Base-by-base conservation (phyloP, 345 rosid species). In the Excoecaria agallocha region DNA sequence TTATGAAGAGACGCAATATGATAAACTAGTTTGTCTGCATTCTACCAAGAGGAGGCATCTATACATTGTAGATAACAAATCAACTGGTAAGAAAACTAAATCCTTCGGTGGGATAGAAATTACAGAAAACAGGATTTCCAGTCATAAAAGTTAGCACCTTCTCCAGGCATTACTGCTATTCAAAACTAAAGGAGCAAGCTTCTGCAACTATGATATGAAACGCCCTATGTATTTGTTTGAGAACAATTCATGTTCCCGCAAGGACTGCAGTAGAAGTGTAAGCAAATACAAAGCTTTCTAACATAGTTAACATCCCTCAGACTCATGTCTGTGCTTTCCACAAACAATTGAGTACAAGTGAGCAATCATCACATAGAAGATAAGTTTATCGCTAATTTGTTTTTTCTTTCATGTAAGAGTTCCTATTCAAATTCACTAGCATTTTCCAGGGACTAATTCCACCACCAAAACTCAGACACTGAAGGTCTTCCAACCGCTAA, bases 121-220 rank as follows among this genome's bases (percentile, higher is more conserved):
- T 43, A 17, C 19, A 39, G 49, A 25, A 41, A 62, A 67, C 39
- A 59, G 30, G 45, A 30, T 49, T 38, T 49, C 57, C 12, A 46
- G 63, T 48, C 16, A 52, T 30, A 68, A 22, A 22, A 54, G 12
- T 8, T 39, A 35, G 46, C n/a, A 51, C 46, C 46, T 49, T 49
- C 25, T 11, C 20, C 45, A 56, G 30, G 35, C 13, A 61, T 68
- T 50, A 66, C 43, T 20, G 57, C 49, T 57, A 24, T 74, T 20
- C 52, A 64, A 57, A 66, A 46, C 37, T 19, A 66, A 25, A 77
- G 43, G 39, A 70, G 70, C 54, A 43, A 17, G 46, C 48, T 49
- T 58, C 57, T 50, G 16, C 41, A 35, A 61, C 17, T 12, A 7
- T 6, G 41, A 61, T 30, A 17, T 30, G 35, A 8, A 55, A 5